A percentile compares a stretch with the other conserved stretches of the same genome.
Evolutionary conservation across 306 rosid species (phyloP).

Genomic region (Trifolium repens): DNA sequence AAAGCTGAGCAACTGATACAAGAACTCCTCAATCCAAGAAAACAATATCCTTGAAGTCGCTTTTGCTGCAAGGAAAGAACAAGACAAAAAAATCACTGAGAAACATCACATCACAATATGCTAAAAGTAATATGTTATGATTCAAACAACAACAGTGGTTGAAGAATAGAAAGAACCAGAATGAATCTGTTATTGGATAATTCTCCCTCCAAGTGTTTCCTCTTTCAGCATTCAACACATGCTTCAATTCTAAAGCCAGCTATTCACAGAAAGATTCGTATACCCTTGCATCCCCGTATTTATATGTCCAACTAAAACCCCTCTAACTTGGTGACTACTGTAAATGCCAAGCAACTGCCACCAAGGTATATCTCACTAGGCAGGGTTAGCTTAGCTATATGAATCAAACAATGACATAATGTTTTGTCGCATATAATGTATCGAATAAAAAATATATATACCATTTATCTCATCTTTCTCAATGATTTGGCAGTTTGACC

Average conservation of each 20-base stretch:
- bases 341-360: background rate
- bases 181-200: conserved; percentile 7
- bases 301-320: background rate
- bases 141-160: background rate
- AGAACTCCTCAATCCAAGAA: conserved; percentile 30
- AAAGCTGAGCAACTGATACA: conserved; percentile 39
- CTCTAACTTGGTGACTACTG: background rate
- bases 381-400: background rate
- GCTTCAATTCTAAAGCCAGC: conserved; percentile 7
- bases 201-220: conserved; percentile 8
- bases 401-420: background rate
- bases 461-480: background rate
- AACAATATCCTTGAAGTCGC: conserved; percentile 30
- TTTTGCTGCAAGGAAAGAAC: conserved; percentile 38
- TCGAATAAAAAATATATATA: background rate
- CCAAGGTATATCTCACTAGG: background rate
- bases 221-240: background rate
- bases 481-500: conserved; percentile 7
- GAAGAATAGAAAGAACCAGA: conserved; percentile 10
- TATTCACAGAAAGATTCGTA: background rate
- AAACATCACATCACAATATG: background rate
- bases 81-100: conserved; percentile 24
- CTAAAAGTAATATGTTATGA: conserved; percentile 5
- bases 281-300: background rate
- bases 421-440: background rate